Evolutionary conservation across 805 yeast genomes (phyloP), one percentile per base, ranked within the genome.

Genomic region (Vanderwaltozyma yarrowii): DNA sequence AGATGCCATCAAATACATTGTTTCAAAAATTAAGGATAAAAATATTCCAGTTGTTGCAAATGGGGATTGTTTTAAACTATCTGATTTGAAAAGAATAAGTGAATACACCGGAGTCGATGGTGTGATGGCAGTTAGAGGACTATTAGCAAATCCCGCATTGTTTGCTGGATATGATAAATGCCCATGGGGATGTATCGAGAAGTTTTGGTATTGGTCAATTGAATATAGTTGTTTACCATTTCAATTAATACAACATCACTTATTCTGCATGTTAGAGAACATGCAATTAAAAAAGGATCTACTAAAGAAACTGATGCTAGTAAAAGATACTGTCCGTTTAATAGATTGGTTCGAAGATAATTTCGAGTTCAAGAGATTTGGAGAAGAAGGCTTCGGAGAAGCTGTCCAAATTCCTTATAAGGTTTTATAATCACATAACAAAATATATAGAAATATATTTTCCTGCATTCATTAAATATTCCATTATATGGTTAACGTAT

Each of bases 51-150:
- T 92, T 1, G 80, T 92, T n/a, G 96, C 97, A 2, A 92, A 92
- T 53, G 98, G 98, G n/a, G 97, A 92, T 60, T 88, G 95, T 52
- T 81, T 81, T 51, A 54, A 71, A 0, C 61, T 76, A 18, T 63
- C 67, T 14, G 95, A 86, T 54, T 79, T 82, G n/a, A 50, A 64
- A 31, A 53, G 57, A 15, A 88, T 89, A 20, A 74, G 75, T 0
- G 62, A 71, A 11, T 56, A 56, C 36, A 87, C 97, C 0, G 80
- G 81, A 1, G 86, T 76, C 30, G 92, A 85, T 55, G 98, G 97
- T 7, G 82, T 92, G 7, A 92, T 92, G 98, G 80, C 96, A 2
- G 98, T 84, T 1, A 65, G 98, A 44, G 98, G 98, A 0, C 66
- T 85, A 3, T 62, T 92, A 36, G 66, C 73, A 21, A 92, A 92